A percentile compares a stretch with the other conserved stretches of the same genome.
Evolutionary conservation across 2,329 filamentous ascomycete genomes (phyloP).

Genomic region (Aspergillus candidus): DNA sequence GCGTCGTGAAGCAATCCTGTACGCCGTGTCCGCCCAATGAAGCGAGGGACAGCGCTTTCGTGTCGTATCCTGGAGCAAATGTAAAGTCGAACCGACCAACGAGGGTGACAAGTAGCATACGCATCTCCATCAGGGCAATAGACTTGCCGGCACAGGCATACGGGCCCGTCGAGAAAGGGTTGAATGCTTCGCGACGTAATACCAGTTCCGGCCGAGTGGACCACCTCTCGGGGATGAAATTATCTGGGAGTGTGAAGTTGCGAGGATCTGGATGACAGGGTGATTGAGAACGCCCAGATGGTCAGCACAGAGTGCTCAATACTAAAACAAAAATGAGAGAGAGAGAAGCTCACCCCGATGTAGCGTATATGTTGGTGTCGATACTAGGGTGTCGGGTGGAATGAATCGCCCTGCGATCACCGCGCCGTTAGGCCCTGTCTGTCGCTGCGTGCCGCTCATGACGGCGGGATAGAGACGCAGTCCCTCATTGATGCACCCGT

Average conservation of each 20-base stretch:
- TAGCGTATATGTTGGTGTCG: not conserved
- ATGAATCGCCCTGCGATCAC: not conserved
- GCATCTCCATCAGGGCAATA: not conserved
- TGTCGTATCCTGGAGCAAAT: no score
- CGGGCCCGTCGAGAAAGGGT: not conserved
- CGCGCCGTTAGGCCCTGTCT: not conserved
- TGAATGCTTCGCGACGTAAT: not conserved
- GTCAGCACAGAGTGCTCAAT: not conserved
- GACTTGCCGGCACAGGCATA: slow-evolving; percentile 1
- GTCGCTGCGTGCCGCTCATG: not conserved
- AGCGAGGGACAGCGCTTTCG: no score
- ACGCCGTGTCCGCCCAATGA: no score
- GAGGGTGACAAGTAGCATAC: not conserved
- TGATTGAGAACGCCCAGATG: no score
- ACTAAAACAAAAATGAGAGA: not conserved
- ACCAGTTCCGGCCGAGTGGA: not conserved
- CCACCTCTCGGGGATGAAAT: slow-evolving; percentile 5
- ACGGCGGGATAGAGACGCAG: slow-evolving; percentile 3
- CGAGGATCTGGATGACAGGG: not conserved
- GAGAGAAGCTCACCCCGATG: not conserved
- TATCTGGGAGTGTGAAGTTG: not conserved
- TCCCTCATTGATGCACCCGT: slow-evolving; percentile 2
- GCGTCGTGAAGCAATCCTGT: no score
- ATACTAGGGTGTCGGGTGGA: slow-evolving; percentile 1
- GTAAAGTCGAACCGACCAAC: slow-evolving; percentile 2